Evolutionary conservation across 495 filamentous ascomycete species (phyloP).

Genomic region (Daldinia grandis): DNA sequence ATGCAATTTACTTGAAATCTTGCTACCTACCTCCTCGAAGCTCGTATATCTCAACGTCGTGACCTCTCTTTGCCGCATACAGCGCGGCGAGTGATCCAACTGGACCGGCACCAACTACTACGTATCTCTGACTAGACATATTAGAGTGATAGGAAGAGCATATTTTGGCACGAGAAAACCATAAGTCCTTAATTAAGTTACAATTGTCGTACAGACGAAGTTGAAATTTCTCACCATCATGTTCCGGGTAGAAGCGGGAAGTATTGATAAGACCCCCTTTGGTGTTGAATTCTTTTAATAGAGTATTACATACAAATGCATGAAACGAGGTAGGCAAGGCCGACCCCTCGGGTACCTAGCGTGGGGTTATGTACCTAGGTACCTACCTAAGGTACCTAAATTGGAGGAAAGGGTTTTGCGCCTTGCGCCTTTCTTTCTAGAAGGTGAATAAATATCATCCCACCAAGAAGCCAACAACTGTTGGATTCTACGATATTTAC

Average conservation of each 20-base stretch:
- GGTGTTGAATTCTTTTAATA: not conserved
- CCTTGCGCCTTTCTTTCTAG: conserved; percentile 18
- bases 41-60: conserved; percentile 95
- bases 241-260: conserved; percentile 30
- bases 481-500: not conserved
- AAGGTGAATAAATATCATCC: not conserved
- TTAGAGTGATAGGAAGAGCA: not conserved
- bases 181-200: not conserved
- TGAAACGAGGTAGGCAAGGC: conserved; percentile 1
- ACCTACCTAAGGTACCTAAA: not conserved
- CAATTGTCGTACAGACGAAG: not conserved
- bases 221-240: conserved; percentile 5
- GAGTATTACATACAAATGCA: not conserved
- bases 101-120: conserved; percentile 90
- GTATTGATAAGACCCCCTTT: not conserved
- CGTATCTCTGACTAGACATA: conserved; percentile 67
- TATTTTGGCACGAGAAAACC: not conserved
- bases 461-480: not conserved
- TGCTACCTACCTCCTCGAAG: conserved; percentile 79
- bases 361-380: not conserved
- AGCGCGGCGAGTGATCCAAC: conserved; percentile 91
- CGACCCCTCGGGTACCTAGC: conserved; percentile 1
- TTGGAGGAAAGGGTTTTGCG: conserved; percentile 17
- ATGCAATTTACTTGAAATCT: not conserved
- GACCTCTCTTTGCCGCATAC: conserved; percentile 86